Evolutionary conservation across 2,329 filamentous ascomycete species (phyloP).

Genomic region (Gaeumannomyces sp.): DNA sequence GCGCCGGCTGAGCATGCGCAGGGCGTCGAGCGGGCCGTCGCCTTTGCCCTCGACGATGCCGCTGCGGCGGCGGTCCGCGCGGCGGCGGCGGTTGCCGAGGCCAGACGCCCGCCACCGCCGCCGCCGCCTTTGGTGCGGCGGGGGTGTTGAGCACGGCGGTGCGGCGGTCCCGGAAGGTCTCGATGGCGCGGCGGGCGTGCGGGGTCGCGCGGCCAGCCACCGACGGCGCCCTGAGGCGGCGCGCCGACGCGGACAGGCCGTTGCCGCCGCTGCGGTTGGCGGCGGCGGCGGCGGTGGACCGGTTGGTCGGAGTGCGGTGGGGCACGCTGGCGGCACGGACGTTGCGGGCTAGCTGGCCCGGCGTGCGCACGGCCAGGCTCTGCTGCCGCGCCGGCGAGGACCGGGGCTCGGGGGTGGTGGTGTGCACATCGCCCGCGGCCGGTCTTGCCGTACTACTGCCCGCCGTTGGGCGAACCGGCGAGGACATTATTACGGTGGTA

Average conservation of each 20-base stretch:
- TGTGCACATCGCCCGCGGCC: too few species aligned
- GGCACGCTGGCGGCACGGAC: slow-evolving; percentile 2
- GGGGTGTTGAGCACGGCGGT: slow-evolving; percentile 52
- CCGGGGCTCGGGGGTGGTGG: background rate
- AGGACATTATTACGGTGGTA: too few species aligned
- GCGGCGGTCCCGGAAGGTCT: slow-evolving; percentile 52
- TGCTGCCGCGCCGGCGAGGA: background rate
- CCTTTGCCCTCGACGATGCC: slow-evolving; percentile 50
- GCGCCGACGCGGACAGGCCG: slow-evolving; percentile 40
- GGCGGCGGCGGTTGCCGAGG: background rate
- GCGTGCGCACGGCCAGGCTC: slow-evolving; percentile 5
- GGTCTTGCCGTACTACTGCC: too few species aligned
- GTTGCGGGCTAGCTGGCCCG: slow-evolving; percentile 5
- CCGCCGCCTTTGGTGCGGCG: slow-evolving; percentile 27
- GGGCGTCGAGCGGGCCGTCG: slow-evolving; percentile 36
- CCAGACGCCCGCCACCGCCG: slow-evolving; percentile 30
- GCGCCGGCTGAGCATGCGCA: slow-evolving; percentile 48
- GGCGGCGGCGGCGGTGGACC: slow-evolving; percentile 21
- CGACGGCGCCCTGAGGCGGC: slow-evolving; percentile 35
- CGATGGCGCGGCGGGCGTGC: slow-evolving; percentile 54
- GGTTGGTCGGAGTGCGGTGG: slow-evolving; percentile 26
- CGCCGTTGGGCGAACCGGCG: too few species aligned
- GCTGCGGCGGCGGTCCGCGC: slow-evolving; percentile 38
- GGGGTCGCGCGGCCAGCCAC: slow-evolving; percentile 36
- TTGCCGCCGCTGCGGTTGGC: slow-evolving; percentile 28